Base-by-base conservation (phyloP, 2,329 filamentous ascomycete genomes). In the Cordyceps militaris region DNA sequence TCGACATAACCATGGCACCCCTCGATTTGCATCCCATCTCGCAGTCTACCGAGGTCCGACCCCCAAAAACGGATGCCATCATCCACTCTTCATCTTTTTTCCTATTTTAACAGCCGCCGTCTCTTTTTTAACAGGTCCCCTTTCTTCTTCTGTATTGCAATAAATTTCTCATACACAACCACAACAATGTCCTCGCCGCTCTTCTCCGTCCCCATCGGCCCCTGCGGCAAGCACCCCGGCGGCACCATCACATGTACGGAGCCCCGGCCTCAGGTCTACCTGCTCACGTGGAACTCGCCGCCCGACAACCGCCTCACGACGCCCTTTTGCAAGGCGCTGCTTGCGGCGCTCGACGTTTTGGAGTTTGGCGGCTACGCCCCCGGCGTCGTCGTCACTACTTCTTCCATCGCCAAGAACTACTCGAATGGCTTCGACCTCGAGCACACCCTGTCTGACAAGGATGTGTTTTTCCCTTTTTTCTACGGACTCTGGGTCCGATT, bases 361-460 rank as follows among this genome's bases (percentile, higher is more conserved):
- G 86, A 91, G 70, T 80, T 84, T 59, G 79, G 78, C 56, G 65
- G 68, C 49, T 78, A 87, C 65, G 77, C 81, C 0, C 80, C 81
- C n/a, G 89, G 89, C 54, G 88, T 92, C 6, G 78, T 94, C 14
- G 76, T 92, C 59, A 93, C 89, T 5, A 93, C 89, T 0, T 88
- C 85, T 43, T 82, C 79, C 49, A 87, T 92, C 59, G 69, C 76
- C 53, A 94, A 94, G 68, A 93, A 93, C 77, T 94, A 88, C 75
- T 86, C 81, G 70, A 93, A 93, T 72, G 89, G 89, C 0, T 79
- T 94, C n/a, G 88, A 94, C 69, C 80, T 92, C 14, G 78, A 83
- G 40, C 81, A 88, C 67, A 86, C 84, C n/a, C 66, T 77, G 34
- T 70, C 73, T 30, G 82, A 81, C 0, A 56, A 42, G 46, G 77